Base-by-base conservation (phyloP, 192 early-diverging fungal genomes). In the Blastocladiella britannica region DNA sequence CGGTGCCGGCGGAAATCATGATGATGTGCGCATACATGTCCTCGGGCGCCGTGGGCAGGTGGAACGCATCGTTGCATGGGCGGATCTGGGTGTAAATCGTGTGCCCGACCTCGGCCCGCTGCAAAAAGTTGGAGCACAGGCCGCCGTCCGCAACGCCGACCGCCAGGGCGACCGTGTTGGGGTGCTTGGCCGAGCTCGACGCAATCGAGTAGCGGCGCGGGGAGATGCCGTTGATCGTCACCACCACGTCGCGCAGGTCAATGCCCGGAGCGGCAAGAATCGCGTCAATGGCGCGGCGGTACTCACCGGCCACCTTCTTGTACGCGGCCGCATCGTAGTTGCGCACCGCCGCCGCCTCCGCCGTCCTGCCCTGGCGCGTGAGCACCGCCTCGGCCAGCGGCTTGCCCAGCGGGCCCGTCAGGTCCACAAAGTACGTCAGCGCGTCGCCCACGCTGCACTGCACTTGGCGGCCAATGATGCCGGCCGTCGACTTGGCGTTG, bases 361-460 rank as follows among this genome's bases (percentile, higher is more conserved):
- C 37, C 15, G 37, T 47, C 9, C n/a, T 1, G 37, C 37, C 37
- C 15, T 20, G 37, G 15, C n/a, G 12, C 15, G 37, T 47, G 6
- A 47, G 37, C 2, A 47, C 37, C 15, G n/a, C 15, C n/a, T 47
- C 37, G 2, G 37, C 37, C 3, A 47, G 2, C 5, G 37, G 15
- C 2, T 20, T 9, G 15, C 15, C n/a, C 0, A 20, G 37, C 15
- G 37, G 15, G 7, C 37, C 37, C 37, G 37, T 47, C 6, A 77
- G 47, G 47, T 78, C 74, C n/a, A 75, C 76, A 31, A 65, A 69
- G 51, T 65, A 64, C 15, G 56, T 65, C 4, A 78, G 53, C 5
- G 72, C 61, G 55, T 77, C 62, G 43, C 68, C 56, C 18, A 78
- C 56, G n/a, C 72, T 73, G 31, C 63, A 70, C 5, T 75, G 70